These are phyloP conservation scores for Mychonastes homosphaera DNA, from an alignment of 139 green algal species.

Conservation along the genomic window DNA sequence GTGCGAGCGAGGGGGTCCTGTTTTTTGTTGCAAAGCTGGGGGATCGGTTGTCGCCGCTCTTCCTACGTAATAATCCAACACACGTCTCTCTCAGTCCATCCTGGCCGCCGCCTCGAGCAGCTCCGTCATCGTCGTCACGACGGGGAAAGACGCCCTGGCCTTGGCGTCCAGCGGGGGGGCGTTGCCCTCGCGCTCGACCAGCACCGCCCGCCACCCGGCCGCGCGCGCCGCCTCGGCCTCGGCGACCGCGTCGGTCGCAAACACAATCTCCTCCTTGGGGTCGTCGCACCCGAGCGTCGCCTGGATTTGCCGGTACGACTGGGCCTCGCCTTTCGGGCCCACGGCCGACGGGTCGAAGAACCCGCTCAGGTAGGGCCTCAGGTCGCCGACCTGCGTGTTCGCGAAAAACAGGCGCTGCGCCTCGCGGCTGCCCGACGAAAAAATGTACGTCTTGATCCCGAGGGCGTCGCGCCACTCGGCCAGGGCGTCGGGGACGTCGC, in stretches of 20 bases:
- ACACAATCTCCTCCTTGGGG: conserved; percentile 53
- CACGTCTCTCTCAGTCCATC: no score
- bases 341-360: conserved; percentile 93
- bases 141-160: conserved; percentile 41
- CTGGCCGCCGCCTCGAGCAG: no score
- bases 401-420: conserved; percentile 56
- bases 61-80: no score
- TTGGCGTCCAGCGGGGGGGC: conserved; percentile 44
- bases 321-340: conserved; percentile 55
- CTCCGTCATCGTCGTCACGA: conserved; percentile 41
- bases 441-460: conserved; percentile 93
- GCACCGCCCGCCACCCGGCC: conserved; percentile 66
- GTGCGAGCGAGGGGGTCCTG: no score
- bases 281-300: conserved; percentile 61
- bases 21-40: no score
- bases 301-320: conserved; percentile 74
- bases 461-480: conserved; percentile 40
- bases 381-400: conserved; percentile 64
- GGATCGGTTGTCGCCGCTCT: no score
- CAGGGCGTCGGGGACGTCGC: conserved; percentile 69
- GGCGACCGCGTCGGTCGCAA: conserved; percentile 72
- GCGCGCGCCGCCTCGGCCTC: conserved; percentile 68
- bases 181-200: conserved; percentile 71
- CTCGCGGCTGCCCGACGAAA: conserved; percentile 67
- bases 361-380: conserved; percentile 72